Conservation (phyloP, 2,329 filamentous ascomycete species). For the Pseudogymnoascus sp. region DNA sequence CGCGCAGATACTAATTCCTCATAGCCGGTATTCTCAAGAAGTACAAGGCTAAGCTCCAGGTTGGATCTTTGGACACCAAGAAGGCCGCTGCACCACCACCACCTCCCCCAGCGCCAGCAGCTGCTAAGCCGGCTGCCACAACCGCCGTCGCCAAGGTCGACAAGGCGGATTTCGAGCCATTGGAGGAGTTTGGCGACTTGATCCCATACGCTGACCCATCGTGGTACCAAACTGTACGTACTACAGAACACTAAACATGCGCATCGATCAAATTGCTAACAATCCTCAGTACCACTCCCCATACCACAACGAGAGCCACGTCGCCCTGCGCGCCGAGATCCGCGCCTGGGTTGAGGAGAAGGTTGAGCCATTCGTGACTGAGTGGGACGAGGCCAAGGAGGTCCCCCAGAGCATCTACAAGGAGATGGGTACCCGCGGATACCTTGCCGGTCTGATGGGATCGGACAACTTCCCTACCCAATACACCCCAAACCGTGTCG, state of each 20-base stretch:
- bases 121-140: conserved; percentile 49
- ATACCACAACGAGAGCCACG: conserved; percentile 93
- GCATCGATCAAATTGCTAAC: conserved; percentile 2
- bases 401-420: conserved; percentile 89
- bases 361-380: conserved; percentile 83
- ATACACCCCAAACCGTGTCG: conserved; percentile 63
- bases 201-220: conserved; percentile 87
- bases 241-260: conserved; percentile 11
- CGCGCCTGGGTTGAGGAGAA: conserved; percentile 86
- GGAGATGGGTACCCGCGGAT: conserved; percentile 87
- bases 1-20: not conserved
- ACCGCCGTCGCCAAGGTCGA: conserved; percentile 38
- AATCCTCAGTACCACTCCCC: conserved; percentile 75
- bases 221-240: conserved; percentile 90
- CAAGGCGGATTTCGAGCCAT: conserved; percentile 57
- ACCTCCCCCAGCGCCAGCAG: conserved; percentile 40
- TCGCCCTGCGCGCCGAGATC: conserved; percentile 80
- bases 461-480: conserved; percentile 67
- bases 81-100: conserved; percentile 50
- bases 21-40: conserved; percentile 36
- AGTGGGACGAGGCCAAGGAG: conserved; percentile 94
- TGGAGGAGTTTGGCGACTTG: conserved; percentile 78
- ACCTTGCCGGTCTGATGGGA: conserved; percentile 85
- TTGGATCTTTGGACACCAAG: conserved; percentile 79
- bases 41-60: conserved; percentile 51